Evolutionary conservation across 441 rosid species (phyloP).

Genomic region (Arabidopsis hybrid): DNA sequence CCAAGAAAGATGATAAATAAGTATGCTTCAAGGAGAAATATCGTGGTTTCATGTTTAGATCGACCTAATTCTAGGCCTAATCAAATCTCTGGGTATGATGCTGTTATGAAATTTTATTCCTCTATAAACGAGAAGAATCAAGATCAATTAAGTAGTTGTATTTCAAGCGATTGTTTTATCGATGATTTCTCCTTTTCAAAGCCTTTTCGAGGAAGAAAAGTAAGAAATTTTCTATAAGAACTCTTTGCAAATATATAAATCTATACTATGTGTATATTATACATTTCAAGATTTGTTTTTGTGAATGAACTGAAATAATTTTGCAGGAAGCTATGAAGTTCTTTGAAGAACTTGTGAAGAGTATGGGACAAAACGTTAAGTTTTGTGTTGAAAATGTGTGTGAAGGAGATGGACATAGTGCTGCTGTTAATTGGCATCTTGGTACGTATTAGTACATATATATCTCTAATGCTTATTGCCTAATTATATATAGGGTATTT

Average conservation of each 20-base stretch:
- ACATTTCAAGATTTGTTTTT: not conserved
- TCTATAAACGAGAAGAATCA: constrained; percentile 66
- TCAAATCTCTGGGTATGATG: constrained; percentile 50
- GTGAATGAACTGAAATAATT: not conserved
- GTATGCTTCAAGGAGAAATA: constrained; percentile 23
- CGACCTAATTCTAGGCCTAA: not conserved
- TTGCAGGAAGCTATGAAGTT: constrained; percentile 69
- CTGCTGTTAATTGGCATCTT: constrained; percentile 78
- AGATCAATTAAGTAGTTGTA: constrained; percentile 49
- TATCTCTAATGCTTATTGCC: constrained; percentile 1
- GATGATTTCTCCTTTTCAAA: constrained; percentile 76
- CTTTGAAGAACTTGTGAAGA: constrained; percentile 52
- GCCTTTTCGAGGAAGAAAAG: constrained; percentile 76
- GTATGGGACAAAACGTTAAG: constrained; percentile 81
- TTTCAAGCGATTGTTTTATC: constrained; percentile 64
- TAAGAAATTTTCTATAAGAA: constrained; percentile 13
- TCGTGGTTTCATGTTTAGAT: constrained; percentile 34
- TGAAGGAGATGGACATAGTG: constrained; percentile 57
- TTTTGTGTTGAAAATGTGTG: constrained; percentile 66
- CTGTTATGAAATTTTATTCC: constrained; percentile 54
- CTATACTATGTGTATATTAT: not conserved
- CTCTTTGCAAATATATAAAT: no score
- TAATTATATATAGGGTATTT: no score
- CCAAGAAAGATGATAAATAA: constrained; percentile 4
- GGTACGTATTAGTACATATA: constrained; percentile 48